Percentiles rank a stretch among this genome's conserved stretches.
Conservation (phyloP, 1,139 yeast species). For the Blastobotrys ciferrii region DNA sequence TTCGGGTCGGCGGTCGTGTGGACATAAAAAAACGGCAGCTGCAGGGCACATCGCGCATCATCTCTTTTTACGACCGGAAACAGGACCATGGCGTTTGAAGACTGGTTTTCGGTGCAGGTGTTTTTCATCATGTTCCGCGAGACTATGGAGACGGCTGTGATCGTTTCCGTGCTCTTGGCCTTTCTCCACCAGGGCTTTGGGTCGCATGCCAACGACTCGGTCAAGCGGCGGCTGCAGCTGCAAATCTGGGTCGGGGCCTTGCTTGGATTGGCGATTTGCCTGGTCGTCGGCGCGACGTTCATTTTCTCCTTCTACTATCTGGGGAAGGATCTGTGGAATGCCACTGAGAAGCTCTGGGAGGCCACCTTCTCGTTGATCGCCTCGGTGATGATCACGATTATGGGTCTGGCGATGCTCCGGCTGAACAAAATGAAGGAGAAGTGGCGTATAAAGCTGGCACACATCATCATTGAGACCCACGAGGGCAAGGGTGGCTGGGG, state of each 20-base stretch:
- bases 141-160: slow-evolving; percentile 82
- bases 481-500: slow-evolving; percentile 37
- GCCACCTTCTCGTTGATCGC: slow-evolving; percentile 85
- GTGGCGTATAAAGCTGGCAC: slow-evolving; percentile 88
- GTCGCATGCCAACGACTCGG: slow-evolving; percentile 38
- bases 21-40: background rate
- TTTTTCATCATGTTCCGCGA: slow-evolving; percentile 87
- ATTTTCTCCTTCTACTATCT: slow-evolving; percentile 71
- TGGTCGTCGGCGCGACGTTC: slow-evolving; percentile 71
- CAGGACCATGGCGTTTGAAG: slow-evolving; percentile 44
- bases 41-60: background rate
- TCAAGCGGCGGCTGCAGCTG: slow-evolving; percentile 54
- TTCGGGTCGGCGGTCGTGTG: background rate
- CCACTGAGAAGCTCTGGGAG: slow-evolving; percentile 91
- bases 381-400: slow-evolving; percentile 72
- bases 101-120: slow-evolving; percentile 68
- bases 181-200: slow-evolving; percentile 64
- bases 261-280: slow-evolving; percentile 69
- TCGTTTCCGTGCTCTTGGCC: slow-evolving; percentile 79
- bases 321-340: slow-evolving; percentile 81
- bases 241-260: slow-evolving; percentile 89
- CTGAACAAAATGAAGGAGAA: slow-evolving; percentile 87
- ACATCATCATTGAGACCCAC: slow-evolving; percentile 51
- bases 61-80: too few relatives aligned
- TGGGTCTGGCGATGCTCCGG: slow-evolving; percentile 92